phyloP scores from a whole-genome alignment of 352 stramenopile genomes.

The Pythium myriotylum region DNA sequence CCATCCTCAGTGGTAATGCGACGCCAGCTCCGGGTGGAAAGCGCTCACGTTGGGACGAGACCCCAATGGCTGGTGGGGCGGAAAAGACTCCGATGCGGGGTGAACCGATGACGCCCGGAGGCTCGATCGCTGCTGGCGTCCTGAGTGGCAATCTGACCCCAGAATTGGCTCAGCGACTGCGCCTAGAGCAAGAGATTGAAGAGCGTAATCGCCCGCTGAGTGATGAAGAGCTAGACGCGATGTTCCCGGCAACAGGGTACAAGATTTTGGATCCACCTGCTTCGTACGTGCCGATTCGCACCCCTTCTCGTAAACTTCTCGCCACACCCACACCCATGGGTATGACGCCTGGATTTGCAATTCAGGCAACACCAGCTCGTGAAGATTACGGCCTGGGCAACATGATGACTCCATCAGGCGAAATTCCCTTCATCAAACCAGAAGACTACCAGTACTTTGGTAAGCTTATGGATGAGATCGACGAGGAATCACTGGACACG shows the following conservation, averaged over 20 bases:
- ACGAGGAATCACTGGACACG: conserved; percentile 85
- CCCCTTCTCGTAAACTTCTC: conserved; percentile 94
- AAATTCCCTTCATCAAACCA: conserved; percentile 98
- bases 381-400: conserved; percentile 78
- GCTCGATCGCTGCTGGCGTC: conserved; percentile 54
- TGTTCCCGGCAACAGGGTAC: conserved; percentile 96
- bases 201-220: conserved; percentile 95
- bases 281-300: conserved; percentile 96
- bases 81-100: conserved; percentile 55
- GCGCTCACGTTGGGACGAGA: conserved; percentile 97
- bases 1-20: conserved; percentile 39
- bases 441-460: conserved; percentile 99
- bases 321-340: conserved; percentile 95
- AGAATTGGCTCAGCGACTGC: conserved; percentile 92
- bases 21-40: conserved; percentile 75
- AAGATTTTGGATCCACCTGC: conserved; percentile 95
- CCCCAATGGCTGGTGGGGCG: conserved; percentile 70
- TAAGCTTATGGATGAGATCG: conserved; percentile 93
- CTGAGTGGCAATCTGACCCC: conserved; percentile 80
- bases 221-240: conserved; percentile 96
- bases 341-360: conserved; percentile 91
- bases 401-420: conserved; percentile 59
- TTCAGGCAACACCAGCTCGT: conserved; percentile 72
- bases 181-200: conserved; percentile 97
- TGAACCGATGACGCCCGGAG: conserved; percentile 73